A percentile compares a stretch with the other conserved stretches of the same genome.
phyloP scores from a whole-genome alignment of 2,329 filamentous ascomycete species.

The Aureobasidium uvarum region DNA sequence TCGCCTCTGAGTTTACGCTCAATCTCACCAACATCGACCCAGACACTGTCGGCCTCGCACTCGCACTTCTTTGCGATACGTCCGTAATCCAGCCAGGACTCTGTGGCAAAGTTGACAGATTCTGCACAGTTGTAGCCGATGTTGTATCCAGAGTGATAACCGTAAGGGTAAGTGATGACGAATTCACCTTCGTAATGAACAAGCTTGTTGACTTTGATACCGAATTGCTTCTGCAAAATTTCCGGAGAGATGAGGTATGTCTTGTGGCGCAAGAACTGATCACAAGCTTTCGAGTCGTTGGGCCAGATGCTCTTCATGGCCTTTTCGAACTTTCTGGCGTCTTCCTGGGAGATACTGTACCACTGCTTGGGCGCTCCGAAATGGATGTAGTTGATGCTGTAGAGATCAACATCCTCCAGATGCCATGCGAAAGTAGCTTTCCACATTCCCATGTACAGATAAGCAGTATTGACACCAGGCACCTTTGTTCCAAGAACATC shows the following conservation, averaged over 20 bases:
- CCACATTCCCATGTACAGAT: constrained; percentile 99
- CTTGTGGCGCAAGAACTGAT: constrained; percentile 96
- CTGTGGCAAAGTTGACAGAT: constrained; percentile 96
- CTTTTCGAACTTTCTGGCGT: constrained; percentile 86
- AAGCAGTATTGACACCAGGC: constrained; percentile 96
- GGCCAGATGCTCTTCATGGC: constrained; percentile 97
- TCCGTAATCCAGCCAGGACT: constrained; percentile 92
- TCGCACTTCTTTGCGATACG: constrained; percentile 96
- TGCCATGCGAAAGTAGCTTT: constrained; percentile 99
- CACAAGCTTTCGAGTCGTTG: constrained; percentile 89
- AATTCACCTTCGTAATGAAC: constrained; percentile 97
- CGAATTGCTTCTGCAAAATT: constrained; percentile 80
- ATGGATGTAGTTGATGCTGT: constrained; percentile 99
- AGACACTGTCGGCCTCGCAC: constrained; percentile 95
- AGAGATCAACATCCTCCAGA: constrained; percentile 95
- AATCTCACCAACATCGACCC: constrained; percentile 95
- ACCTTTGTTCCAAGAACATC: constrained; percentile 95
- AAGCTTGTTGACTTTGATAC: constrained; percentile 93
- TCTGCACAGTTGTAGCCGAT: constrained; percentile 98
- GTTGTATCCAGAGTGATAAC: constrained; percentile 97
- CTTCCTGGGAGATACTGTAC: constrained; percentile 98
- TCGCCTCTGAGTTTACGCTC: constrained; percentile 92
- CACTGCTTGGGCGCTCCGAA: constrained; percentile 98
- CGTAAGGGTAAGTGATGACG: constrained; percentile 97
- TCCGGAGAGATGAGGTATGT: constrained; percentile 94